Conservation (phyloP, 352 stramenopile genomes). For the Aphanomyces invadans region DNA sequence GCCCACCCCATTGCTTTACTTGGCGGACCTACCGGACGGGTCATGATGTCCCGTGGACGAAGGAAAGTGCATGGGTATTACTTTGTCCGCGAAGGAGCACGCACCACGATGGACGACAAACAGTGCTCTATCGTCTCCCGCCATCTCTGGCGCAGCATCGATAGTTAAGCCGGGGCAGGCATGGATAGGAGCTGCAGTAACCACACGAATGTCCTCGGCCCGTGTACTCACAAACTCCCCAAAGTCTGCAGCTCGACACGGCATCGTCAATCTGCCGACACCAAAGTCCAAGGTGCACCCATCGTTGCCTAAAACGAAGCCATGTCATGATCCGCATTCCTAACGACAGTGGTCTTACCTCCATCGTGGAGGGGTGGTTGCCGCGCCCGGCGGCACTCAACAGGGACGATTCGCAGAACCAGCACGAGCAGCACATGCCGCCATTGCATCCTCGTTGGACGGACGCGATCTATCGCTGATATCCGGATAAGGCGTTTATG, state of each 20-base stretch:
- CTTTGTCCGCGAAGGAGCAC: slow-evolving; percentile 42
- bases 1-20: slow-evolving; percentile 25
- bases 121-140: not conserved
- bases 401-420: not conserved
- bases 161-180: not conserved
- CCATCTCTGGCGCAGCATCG: not conserved
- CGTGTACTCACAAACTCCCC: not conserved
- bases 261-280: not conserved
- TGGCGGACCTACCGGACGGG: slow-evolving; percentile 13
- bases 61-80: not conserved
- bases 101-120: slow-evolving; percentile 30
- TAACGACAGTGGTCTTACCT: too few relatives aligned
- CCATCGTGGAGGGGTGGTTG: not conserved
- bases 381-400: not conserved
- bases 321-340: not conserved
- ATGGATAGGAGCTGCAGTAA: not conserved
- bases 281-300: not conserved
- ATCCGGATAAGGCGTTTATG: not conserved
- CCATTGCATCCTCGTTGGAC: not conserved
- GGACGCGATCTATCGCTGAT: not conserved
- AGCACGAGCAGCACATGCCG: not conserved
- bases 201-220: not conserved
- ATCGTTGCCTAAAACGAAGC: not conserved
- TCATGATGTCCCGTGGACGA: not conserved
- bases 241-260: slow-evolving; percentile 9